Evolutionary conservation across 257 asterid genomes (phyloP).

Genomic region (Fraxinus anomala): DNA sequence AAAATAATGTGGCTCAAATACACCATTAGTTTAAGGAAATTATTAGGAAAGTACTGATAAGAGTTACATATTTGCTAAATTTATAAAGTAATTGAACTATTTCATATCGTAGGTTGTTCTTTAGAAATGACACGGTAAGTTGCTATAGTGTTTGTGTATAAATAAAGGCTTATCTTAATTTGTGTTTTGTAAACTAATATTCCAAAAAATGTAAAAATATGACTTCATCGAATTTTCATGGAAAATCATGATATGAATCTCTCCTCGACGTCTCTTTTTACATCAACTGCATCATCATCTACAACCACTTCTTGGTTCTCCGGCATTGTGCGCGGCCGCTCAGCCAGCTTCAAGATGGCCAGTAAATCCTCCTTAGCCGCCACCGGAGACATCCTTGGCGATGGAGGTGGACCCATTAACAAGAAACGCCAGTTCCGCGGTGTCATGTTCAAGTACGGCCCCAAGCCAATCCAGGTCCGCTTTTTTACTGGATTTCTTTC

Average conservation of each 20-base stretch:
- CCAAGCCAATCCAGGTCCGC: conserved; percentile 72
- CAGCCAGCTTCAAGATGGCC: conserved; percentile 52
- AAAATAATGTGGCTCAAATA: too few species aligned
- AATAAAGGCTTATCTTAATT: background rate
- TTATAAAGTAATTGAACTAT: too few species aligned
- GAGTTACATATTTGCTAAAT: too few species aligned
- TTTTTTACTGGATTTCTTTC: background rate
- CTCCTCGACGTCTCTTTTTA: conserved; percentile 54
- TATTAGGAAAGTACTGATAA: too few species aligned
- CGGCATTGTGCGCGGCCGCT: conserved; percentile 82
- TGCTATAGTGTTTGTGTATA: too few species aligned
- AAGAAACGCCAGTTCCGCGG: conserved; percentile 79
- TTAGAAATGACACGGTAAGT: too few species aligned
- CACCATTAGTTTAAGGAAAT: too few species aligned
- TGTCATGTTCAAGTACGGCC: conserved; percentile 83
- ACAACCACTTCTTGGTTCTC: conserved; percentile 74
- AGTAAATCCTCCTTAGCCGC: conserved; percentile 36
- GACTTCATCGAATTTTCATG: background rate
- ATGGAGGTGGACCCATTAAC: conserved; percentile 57
- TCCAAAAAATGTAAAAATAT: background rate
- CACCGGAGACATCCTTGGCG: conserved; percentile 38
- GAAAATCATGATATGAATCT: conserved; percentile 56
- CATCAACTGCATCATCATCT: conserved; percentile 43
- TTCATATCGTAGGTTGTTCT: too few species aligned
- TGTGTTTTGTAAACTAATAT: background rate